A percentile compares a stretch with the other conserved stretches of the same genome.
phyloP scores from a whole-genome alignment of 805 yeast species.

The Ogataea methylovora region DNA sequence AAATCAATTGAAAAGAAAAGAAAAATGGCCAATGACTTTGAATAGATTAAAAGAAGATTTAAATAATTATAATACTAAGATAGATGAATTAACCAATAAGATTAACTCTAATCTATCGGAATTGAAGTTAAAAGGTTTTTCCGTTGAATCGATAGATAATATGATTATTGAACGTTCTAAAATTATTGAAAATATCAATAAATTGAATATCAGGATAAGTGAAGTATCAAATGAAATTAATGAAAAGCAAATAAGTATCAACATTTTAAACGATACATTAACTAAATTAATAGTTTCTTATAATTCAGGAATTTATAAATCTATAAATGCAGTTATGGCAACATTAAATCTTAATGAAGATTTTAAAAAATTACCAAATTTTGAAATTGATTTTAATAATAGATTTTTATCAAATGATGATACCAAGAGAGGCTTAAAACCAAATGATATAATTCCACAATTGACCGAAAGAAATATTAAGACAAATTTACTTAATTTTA shows the following conservation, averaged over 20 bases:
- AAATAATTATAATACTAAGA: slow-evolving; percentile 31
- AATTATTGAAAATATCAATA: slow-evolving; percentile 46
- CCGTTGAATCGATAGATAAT: slow-evolving; percentile 55
- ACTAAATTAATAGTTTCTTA: slow-evolving; percentile 48
- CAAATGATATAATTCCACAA: slow-evolving; percentile 34
- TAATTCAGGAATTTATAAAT: slow-evolving; percentile 44
- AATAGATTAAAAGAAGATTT: slow-evolving; percentile 53
- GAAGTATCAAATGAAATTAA: slow-evolving; percentile 40
- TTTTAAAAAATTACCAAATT: slow-evolving; percentile 12
- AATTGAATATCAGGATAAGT: slow-evolving; percentile 27
- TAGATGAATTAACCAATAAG: slow-evolving; percentile 29
- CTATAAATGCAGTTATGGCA: slow-evolving; percentile 24
- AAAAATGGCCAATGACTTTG: slow-evolving; percentile 55
- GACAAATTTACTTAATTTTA: slow-evolving; percentile 32
- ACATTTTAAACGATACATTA: slow-evolving; percentile 41
- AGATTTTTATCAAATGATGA: slow-evolving; percentile 27
- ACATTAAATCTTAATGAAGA: neutral
- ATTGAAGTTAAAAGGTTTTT: slow-evolving; percentile 48
- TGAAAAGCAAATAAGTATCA: slow-evolving; percentile 43
- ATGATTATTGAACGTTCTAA: slow-evolving; percentile 56
- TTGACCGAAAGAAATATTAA: slow-evolving; percentile 23
- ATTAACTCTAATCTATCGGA: slow-evolving; percentile 33
- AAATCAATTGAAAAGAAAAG: slow-evolving; percentile 54
- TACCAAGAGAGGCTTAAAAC: slow-evolving; percentile 37
- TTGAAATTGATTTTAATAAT: slow-evolving; percentile 19